Evolutionary conservation across 2,329 filamentous ascomycete genomes (phyloP), one percentile per base, ranked within the genome.

Genomic region (Exophiala spinifera): DNA sequence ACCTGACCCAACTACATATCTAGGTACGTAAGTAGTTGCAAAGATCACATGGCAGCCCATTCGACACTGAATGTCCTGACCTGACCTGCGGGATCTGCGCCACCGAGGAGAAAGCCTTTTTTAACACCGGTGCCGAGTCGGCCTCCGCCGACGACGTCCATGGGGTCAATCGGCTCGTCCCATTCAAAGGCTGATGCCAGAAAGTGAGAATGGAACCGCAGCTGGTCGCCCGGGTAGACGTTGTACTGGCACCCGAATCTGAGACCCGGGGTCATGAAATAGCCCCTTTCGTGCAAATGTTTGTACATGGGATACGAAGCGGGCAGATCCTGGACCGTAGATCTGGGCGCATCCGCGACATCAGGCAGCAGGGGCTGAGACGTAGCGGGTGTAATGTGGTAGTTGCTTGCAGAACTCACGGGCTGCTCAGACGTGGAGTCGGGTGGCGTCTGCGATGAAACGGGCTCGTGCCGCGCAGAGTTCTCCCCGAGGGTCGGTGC

Each of bases 181-280:
- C 91, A 97, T n/a, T 79, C 84, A 63, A 88, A 83, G 28, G 88
- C 84, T n/a, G 86, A 87, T 6, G 87, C 89, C 64, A 96, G 80
- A 69, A 96, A 97, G 70, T 99, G 94, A 43, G 90, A 94, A 71
- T 99, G 94, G 69, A 95, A 99, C 10, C 94, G 86, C 48, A 99
- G 77, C 1, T 94, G 91, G 69, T 99, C 94, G 43, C 94, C 94
- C 0, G 94, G 94, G 65, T 99, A 99, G 4, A 95, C 89, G 63
- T 91, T 90, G 72, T 95, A 96, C 66, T 94, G 85, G 64, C 91
- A 95, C 21, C 94, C 94, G 66, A 99, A 99, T 21, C 94, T 88
- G 49, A 99, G 79, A 7, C 94, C 94, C 1, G 94, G 94, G 51
- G 91, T 91, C 66, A 94, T 84, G 74, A 87, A 97, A 73, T 92